These are phyloP conservation scores for Termitomyces sp. DNA, from an alignment of 768 basidiomycete species.

Conservation along the genomic window DNA sequence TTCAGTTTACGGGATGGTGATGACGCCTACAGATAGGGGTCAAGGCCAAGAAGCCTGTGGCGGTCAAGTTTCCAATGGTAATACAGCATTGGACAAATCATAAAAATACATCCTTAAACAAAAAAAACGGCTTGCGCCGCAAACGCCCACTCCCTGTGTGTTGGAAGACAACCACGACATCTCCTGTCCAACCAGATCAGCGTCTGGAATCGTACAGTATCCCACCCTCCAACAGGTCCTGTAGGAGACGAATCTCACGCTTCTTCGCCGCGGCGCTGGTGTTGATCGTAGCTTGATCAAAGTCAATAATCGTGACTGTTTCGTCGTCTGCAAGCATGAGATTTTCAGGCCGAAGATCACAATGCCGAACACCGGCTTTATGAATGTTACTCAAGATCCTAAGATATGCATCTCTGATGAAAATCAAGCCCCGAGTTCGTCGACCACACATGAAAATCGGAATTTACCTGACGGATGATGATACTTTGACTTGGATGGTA, in stretches of 20 bases:
- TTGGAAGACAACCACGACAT: too few relatives aligned
- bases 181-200: neutral
- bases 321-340: slow-evolving; percentile 7
- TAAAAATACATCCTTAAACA: too few relatives aligned
- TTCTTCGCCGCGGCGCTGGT: neutral
- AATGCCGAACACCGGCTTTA: slow-evolving; percentile 10
- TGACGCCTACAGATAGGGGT: neutral
- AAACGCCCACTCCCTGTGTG: too few relatives aligned
- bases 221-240: neutral
- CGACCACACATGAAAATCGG: neutral
- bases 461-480: slow-evolving; percentile 1
- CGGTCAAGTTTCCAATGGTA: neutral
- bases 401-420: slow-evolving; percentile 5
- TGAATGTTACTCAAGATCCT: slow-evolving; percentile 3
- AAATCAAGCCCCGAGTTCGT: neutral
- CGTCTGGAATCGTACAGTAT: neutral
- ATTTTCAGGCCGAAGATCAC: slow-evolving; percentile 9
- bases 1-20: neutral
- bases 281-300: slow-evolving; percentile 7
- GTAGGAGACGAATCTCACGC: neutral
- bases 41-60: neutral
- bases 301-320: slow-evolving; percentile 6
- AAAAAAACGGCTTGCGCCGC: neutral
- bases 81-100: neutral
- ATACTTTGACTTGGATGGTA: neutral